Conservation (phyloP, 192 early-diverging fungal species). For the Cetraspora pellucida region DNA sequence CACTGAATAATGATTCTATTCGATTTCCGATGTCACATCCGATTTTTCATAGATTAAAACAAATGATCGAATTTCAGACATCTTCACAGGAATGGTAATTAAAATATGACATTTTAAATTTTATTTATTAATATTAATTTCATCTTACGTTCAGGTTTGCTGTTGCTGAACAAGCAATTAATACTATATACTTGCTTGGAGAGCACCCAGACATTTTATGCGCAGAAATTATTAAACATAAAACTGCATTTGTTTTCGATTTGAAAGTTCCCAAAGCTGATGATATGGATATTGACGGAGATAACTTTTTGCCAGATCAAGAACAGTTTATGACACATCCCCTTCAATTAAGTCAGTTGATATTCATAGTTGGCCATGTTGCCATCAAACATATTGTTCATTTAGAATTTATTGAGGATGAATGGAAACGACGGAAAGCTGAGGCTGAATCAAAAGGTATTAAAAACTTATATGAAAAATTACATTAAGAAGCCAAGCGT, state of each 20-base stretch:
- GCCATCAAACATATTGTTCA: slow-evolving; percentile 97
- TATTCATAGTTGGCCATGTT: slow-evolving; percentile 94
- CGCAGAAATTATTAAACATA: slow-evolving; percentile 71
- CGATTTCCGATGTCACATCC: slow-evolving; percentile 60
- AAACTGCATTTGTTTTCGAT: slow-evolving; percentile 69
- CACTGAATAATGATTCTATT: slow-evolving; percentile 33
- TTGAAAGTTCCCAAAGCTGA: slow-evolving; percentile 32
- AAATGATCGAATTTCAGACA: slow-evolving; percentile 52
- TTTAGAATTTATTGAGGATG: slow-evolving; percentile 90
- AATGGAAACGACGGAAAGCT: slow-evolving; percentile 84
- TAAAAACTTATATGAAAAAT: not conserved
- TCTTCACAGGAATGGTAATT: slow-evolving; percentile 57
- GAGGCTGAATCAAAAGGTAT: slow-evolving; percentile 27
- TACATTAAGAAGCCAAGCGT: not conserved
- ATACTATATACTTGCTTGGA: slow-evolving; percentile 85
- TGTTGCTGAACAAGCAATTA: slow-evolving; percentile 91
- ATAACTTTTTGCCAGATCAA: slow-evolving; percentile 38
- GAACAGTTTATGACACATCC: slow-evolving; percentile 37
- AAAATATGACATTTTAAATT: not conserved
- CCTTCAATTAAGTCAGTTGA: slow-evolving; percentile 77
- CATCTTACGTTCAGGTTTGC: slow-evolving; percentile 71
- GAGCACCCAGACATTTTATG: slow-evolving; percentile 89
- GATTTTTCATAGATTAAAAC: slow-evolving; percentile 53
- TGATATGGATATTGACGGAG: slow-evolving; percentile 42
- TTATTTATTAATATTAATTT: slow-evolving; percentile 22